Evolutionary conservation across 345 rosid genomes (phyloP).

Genomic region (Lepidium africanum): DNA sequence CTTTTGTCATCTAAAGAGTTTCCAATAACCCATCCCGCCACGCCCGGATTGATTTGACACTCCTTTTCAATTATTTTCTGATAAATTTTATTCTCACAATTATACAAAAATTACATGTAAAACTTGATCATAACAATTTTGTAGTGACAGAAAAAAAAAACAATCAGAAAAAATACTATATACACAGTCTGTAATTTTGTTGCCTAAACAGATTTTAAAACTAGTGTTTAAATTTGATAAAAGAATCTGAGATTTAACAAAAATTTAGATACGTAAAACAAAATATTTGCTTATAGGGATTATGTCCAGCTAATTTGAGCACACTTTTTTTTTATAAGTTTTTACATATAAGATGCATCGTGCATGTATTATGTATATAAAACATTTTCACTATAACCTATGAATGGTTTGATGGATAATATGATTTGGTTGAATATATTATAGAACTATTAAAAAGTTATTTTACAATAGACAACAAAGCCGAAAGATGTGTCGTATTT

Average conservation of each 20-base stretch:
- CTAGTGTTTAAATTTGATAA: no score
- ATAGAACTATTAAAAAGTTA: background rate
- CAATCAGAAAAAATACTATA: background rate
- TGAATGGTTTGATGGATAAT: background rate
- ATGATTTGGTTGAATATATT: background rate
- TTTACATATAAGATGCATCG: background rate
- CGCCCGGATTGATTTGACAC: constrained; percentile 34
- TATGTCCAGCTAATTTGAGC: no score
- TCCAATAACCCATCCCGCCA: constrained; percentile 28
- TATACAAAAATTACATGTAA: background rate
- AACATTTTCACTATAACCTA: background rate
- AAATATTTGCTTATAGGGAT: no score
- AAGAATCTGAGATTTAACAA: no score
- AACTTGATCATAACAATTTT: background rate
- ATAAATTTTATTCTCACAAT: background rate
- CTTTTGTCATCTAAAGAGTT: constrained; percentile 14
- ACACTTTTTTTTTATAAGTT: background rate
- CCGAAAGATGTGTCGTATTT: constrained; percentile 23
- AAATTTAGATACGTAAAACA: no score
- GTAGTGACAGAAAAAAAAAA: background rate
- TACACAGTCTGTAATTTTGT: no score
- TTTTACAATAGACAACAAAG: background rate
- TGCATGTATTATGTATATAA: background rate
- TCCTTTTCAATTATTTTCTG: background rate
- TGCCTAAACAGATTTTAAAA: no score